Conservation (phyloP, 139 green algal genomes). For the Desmodesmus armatus region DNA sequence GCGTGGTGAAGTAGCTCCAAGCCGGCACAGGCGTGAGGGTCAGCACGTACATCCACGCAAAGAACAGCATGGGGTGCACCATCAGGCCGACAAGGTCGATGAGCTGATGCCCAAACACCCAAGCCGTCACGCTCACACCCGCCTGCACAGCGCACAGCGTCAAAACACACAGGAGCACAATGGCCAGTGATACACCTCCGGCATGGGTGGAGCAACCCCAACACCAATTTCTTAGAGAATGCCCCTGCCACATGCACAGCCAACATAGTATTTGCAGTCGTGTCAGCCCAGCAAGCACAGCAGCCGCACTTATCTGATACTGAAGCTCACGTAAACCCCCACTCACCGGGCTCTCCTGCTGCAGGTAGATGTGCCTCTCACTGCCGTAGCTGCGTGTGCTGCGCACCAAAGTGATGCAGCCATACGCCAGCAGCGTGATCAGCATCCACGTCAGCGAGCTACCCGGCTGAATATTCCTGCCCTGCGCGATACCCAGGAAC, state of each 20-base stretch:
- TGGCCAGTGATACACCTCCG: too few species aligned
- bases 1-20: conserved; percentile 16
- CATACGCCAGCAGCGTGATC: conserved; percentile 39
- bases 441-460: conserved; percentile 29
- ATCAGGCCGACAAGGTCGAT: conserved; percentile 18
- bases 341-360: conserved; percentile 32
- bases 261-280: background rate
- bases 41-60: conserved; percentile 38
- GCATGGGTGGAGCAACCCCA: too few species aligned
- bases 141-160: background rate
- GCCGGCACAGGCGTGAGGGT: background rate
- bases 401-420: conserved; percentile 19
- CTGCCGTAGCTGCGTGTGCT: conserved; percentile 1
- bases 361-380: conserved; percentile 27
- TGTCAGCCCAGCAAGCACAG: background rate
- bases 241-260: background rate
- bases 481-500: background rate
- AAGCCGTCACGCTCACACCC: background rate
- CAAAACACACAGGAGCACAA: background rate
- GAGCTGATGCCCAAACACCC: conserved; percentile 37
- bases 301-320: too few species aligned
- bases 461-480: background rate
- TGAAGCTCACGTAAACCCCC: background rate
- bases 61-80: conserved; percentile 23
- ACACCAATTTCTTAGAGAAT: too few species aligned